Base-by-base conservation (phyloP, 768 basidiomycete genomes). In the Leccinum incarnatum region DNA sequence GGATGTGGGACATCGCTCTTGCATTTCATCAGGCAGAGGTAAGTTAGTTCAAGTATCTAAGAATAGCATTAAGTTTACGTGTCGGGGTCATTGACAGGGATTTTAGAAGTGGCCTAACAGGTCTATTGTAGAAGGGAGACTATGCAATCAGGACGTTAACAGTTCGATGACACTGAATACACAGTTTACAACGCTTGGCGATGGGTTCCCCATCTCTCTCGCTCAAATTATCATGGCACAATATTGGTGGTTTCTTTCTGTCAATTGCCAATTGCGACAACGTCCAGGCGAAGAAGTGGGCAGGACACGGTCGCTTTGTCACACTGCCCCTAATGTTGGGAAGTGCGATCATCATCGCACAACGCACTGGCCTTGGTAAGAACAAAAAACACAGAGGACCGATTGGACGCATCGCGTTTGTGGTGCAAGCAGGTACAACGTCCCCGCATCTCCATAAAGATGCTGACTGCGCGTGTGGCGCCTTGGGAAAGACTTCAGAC, bases 41-140 rank as follows among this genome's bases (percentile, higher is more conserved):
- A 37, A 37, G 37, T 17, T 37, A 37, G 7, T 37, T 11, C 11
- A 36, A 15, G 14, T 36, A 14, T 5, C 8, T 37, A 37, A 37
- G 17, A 37, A 17, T 17, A 7, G 15, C 23, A 15, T 25, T 8
- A 7, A 17, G 12, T 21, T 42, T 3, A 50, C 32, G 49, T 25
- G 10, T 36, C 30, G 19, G 42, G 14, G 17, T 23, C 27, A 14
- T 47, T 36, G 17, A 29, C n/a, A 64, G 65, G 60, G 47, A 54
- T 67, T n/a, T 19, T 67, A 4, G 52, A 58, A 11, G 12, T 64
- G 9, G 37, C 58, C 15, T 12, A 65, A 64, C n/a, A 67, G 49
- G 11, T 36, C 47, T 32, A n/a, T 30, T 7, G 6, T 15, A 29
- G 21, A 11, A 34, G 17, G 9, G 37, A 7, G 47, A 53, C 12